These are phyloP conservation scores for Phytophthora cryptogea DNA, from an alignment of 352 stramenopile species.

Conservation along the genomic window DNA sequence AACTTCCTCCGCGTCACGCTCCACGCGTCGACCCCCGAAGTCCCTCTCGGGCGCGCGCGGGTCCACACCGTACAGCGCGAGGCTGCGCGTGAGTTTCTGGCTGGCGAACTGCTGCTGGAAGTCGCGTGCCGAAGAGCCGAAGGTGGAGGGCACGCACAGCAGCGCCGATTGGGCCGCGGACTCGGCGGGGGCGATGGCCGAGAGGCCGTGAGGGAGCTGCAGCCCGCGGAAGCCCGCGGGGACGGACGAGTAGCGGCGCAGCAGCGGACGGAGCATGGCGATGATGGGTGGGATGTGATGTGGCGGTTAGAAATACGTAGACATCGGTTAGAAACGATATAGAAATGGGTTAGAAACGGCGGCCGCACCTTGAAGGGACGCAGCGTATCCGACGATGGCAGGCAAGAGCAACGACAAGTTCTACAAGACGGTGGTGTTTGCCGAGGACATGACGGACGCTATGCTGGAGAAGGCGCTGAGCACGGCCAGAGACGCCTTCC, in stretches of 20 bases:
- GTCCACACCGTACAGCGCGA: constrained; percentile 73
- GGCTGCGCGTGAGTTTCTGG: constrained; percentile 46
- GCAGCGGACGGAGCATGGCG: constrained; percentile 20
- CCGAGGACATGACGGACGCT: constrained; percentile 95
- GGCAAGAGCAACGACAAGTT: constrained; percentile 85
- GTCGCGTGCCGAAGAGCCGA: constrained; percentile 63
- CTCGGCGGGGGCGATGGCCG: constrained; percentile 37
- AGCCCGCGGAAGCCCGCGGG: constrained; percentile 34
- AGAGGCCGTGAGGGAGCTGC: constrained; percentile 48
- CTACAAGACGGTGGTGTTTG: constrained; percentile 93
- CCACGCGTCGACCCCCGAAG: constrained; percentile 60
- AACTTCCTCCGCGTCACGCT: constrained; percentile 77
- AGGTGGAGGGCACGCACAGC: constrained; percentile 71
- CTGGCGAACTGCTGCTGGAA: constrained; percentile 62
- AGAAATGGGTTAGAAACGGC: too few species aligned
- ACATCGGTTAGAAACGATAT: too few species aligned
- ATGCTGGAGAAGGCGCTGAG: constrained; percentile 92
- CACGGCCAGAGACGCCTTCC: constrained; percentile 90
- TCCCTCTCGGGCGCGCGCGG: constrained; percentile 51
- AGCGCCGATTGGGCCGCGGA: constrained; percentile 35
- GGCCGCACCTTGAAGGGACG: not conserved
- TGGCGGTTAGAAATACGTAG: too few species aligned
- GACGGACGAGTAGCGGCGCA: constrained; percentile 26
- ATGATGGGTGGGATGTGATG: constrained; percentile 8
- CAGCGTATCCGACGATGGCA: constrained; percentile 33